These are phyloP conservation scores for Erysimum cheiri DNA, from an alignment of 441 rosid species.

Conservation along the genomic window DNA sequence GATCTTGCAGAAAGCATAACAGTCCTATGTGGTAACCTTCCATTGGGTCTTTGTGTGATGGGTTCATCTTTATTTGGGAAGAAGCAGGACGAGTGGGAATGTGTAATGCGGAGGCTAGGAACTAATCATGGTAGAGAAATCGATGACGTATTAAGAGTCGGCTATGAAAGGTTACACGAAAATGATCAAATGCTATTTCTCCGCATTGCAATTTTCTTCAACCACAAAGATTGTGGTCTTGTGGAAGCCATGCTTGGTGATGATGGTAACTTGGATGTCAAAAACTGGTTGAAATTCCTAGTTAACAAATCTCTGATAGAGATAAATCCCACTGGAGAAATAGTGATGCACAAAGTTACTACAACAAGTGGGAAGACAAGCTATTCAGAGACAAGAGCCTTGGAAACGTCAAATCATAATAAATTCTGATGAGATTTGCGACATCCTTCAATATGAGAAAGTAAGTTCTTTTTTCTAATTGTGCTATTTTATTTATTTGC, in stretches of 20 bases:
- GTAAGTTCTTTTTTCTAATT: neutral
- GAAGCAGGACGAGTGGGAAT: neutral
- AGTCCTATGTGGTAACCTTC: neutral
- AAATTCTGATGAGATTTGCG: neutral
- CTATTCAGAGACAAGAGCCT: neutral
- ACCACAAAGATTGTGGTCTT: neutral
- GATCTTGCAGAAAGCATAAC: neutral
- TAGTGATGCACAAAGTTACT: neutral
- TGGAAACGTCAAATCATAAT: neutral
- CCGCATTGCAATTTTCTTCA: constrained; percentile 34
- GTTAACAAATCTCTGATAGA: neutral
- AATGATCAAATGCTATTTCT: neutral
- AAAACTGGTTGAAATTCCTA: neutral
- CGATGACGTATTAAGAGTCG: neutral
- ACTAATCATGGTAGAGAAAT: neutral
- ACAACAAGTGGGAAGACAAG: neutral
- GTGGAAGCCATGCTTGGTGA: neutral
- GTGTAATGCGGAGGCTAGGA: neutral
- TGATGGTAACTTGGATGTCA: neutral
- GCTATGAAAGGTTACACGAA: neutral
- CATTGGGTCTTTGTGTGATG: neutral
- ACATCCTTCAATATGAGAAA: neutral
- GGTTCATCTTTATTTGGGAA: neutral
- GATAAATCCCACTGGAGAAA: neutral
- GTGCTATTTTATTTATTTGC: too few species aligned